These are phyloP conservation scores for Leccinum incarnatum DNA, from an alignment of 768 basidiomycete genomes.

Conservation along the genomic window DNA sequence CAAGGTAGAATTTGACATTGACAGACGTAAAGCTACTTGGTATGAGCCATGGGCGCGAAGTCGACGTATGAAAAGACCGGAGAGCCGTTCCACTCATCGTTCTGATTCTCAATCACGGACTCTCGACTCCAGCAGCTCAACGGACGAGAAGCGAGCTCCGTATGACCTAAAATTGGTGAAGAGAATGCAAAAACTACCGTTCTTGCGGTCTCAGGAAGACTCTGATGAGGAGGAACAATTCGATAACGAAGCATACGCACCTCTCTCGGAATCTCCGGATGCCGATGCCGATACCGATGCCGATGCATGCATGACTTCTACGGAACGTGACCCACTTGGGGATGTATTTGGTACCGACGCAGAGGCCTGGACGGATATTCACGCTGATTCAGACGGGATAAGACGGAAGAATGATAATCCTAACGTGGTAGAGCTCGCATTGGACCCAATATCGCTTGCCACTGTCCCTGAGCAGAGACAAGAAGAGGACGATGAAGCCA, in stretches of 20 bases:
- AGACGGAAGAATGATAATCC: slow-evolving; percentile 32
- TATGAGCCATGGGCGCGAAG: slow-evolving; percentile 81
- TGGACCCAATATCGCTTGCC: slow-evolving; percentile 43
- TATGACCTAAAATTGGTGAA: slow-evolving; percentile 52
- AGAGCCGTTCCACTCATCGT: slow-evolving; percentile 37
- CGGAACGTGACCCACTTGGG: slow-evolving; percentile 47
- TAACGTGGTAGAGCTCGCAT: slow-evolving; percentile 50
- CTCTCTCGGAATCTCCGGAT: slow-evolving; percentile 27
- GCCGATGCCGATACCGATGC: slow-evolving; percentile 19
- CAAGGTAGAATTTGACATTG: too few species aligned
- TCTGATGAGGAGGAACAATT: slow-evolving; percentile 30
- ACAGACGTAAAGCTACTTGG: slow-evolving; percentile 76
- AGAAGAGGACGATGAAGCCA: slow-evolving; percentile 33
- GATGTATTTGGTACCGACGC: slow-evolving; percentile 68
- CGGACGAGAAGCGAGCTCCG: slow-evolving; percentile 37
- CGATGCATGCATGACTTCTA: slow-evolving; percentile 38
- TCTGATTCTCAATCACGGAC: slow-evolving; percentile 22
- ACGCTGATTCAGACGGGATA: slow-evolving; percentile 30
- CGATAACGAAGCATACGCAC: slow-evolving; percentile 24
- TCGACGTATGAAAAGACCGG: slow-evolving; percentile 54
- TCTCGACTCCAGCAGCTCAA: slow-evolving; percentile 20
- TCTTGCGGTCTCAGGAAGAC: slow-evolving; percentile 26
- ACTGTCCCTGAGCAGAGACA: slow-evolving; percentile 24
- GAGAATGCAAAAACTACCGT: slow-evolving; percentile 42
- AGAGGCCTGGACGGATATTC: slow-evolving; percentile 60